phyloP scores from a whole-genome alignment of 768 basidiomycete species.

The Mycena albidolilacea region DNA sequence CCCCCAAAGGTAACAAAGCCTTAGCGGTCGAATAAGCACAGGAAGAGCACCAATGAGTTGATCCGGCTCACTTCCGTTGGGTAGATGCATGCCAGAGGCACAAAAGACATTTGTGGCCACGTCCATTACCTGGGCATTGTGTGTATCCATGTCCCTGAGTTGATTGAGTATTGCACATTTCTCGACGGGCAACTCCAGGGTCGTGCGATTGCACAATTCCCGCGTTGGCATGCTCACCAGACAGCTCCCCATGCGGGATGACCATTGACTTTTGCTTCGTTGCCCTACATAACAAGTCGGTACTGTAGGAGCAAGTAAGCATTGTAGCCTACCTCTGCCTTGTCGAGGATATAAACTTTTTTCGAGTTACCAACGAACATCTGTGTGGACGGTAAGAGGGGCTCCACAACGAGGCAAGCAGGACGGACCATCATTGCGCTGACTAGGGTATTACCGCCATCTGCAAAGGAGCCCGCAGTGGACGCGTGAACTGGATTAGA shows the following conservation, averaged over 20 bases:
- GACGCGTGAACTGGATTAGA: conserved; percentile 51
- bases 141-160: conserved; percentile 59
- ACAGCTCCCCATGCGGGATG: conserved; percentile 85
- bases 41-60: neutral
- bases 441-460: conserved; percentile 64
- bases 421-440: conserved; percentile 69
- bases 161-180: conserved; percentile 1
- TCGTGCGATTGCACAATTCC: neutral
- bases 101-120: conserved; percentile 84
- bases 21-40: neutral
- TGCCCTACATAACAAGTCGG: conserved; percentile 45
- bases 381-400: conserved; percentile 50
- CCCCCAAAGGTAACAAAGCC: conserved; percentile 82
- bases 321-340: conserved; percentile 71
- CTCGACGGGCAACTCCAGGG: no score
- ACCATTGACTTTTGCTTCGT: conserved; percentile 72
- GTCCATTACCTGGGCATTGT: conserved; percentile 76
- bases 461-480: conserved; percentile 60
- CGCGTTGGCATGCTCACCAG: conserved; percentile 60
- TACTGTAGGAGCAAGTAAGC: neutral
- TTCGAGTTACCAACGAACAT: conserved; percentile 86
- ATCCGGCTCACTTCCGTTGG: conserved; percentile 45
- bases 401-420: neutral
- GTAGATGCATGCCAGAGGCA: conserved; percentile 86
- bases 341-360: conserved; percentile 94